Conservation (phyloP, 345 rosid species). For the Boechera stricta region DNA sequence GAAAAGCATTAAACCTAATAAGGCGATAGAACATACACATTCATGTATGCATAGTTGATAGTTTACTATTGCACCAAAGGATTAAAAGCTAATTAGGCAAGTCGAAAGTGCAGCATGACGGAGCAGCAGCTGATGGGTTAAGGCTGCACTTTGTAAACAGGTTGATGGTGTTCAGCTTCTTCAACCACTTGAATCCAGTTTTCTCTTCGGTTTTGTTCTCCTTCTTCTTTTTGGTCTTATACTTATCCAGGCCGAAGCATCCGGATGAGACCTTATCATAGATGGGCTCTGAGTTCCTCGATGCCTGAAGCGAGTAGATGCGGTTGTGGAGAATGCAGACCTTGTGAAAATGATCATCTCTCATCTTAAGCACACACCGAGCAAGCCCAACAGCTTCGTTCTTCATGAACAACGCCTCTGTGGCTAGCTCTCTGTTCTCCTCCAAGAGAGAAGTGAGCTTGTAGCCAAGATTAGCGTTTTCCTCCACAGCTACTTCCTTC, state of each 20-base stretch:
- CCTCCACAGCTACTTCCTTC: constrained; percentile 59
- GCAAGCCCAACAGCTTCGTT: constrained; percentile 69
- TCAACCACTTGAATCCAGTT: constrained; percentile 47
- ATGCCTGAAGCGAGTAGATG: constrained; percentile 48
- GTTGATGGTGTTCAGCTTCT: constrained; percentile 38
- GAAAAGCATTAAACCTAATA: constrained; percentile 21
- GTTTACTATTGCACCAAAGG: constrained; percentile 32
- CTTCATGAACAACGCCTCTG: constrained; percentile 61
- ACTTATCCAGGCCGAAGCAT: constrained; percentile 59
- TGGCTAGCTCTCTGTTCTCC: constrained; percentile 57
- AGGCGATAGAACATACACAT: constrained; percentile 18
- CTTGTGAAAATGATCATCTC: constrained; percentile 64
- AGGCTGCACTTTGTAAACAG: constrained; percentile 40
- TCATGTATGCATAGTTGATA: constrained; percentile 20
- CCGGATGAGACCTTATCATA: constrained; percentile 42
- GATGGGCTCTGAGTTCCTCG: constrained; percentile 46
- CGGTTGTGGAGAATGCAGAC: constrained; percentile 51
- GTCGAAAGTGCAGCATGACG: constrained; percentile 40
- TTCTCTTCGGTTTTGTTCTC: constrained; percentile 40
- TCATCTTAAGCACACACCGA: constrained; percentile 62
- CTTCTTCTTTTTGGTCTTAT: constrained; percentile 50
- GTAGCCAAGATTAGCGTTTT: constrained; percentile 60
- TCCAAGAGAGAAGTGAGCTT: constrained; percentile 53
- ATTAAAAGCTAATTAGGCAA: constrained; percentile 30
- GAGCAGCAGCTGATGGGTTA: constrained; percentile 38